Conservation (phyloP, 2,329 filamentous ascomycete genomes). For the Pseudogymnoascus sp. region DNA sequence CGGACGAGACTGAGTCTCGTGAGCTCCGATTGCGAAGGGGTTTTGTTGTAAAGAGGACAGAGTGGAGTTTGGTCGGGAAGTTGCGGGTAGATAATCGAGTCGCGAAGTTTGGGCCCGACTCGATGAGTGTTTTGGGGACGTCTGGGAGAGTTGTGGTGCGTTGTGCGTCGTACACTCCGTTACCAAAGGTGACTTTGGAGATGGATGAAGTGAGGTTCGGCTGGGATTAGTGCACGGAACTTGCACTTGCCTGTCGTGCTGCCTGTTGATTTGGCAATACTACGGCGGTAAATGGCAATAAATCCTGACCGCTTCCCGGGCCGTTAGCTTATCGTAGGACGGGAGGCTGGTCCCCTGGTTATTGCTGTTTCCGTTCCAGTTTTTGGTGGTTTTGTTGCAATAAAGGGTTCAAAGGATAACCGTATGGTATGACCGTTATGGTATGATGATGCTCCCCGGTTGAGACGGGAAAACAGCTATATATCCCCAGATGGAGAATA, state of each 20-base stretch:
- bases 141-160: background rate
- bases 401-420: background rate
- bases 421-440: background rate
- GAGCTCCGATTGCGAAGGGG: conserved; percentile 4
- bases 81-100: conserved; percentile 2
- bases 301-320: conserved; percentile 4
- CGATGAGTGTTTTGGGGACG: background rate
- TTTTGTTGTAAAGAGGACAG: background rate
- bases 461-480: background rate
- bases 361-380: background rate
- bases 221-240: conserved; percentile 8
- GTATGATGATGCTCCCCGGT: background rate
- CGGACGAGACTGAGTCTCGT: conserved; percentile 8
- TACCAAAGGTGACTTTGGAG: conserved; percentile 7
- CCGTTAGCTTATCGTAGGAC: conserved; percentile 6
- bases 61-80: conserved; percentile 1
- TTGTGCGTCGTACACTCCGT: background rate
- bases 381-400: background rate
- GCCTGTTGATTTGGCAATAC: too few species aligned
- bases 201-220: conserved; percentile 5
- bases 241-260: conserved; percentile 1
- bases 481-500: background rate
- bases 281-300: too few species aligned
- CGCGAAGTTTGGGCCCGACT: background rate
- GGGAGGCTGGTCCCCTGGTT: conserved; percentile 6